Evolutionary conservation across 1,284 basidiomycete genomes (phyloP).

Genomic region (Ceratobasidium sp.): DNA sequence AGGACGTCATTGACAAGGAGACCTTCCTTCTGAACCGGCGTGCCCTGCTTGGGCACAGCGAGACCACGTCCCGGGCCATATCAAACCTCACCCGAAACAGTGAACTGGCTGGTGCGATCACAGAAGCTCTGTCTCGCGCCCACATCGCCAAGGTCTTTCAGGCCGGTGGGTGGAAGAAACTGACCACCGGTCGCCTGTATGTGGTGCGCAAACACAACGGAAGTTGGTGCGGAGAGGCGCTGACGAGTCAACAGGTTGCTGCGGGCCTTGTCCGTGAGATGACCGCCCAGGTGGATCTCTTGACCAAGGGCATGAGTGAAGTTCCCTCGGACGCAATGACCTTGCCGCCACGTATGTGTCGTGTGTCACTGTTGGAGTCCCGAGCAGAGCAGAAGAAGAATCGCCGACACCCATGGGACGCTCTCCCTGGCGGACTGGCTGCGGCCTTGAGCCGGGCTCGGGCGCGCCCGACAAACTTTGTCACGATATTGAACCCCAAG

Average conservation of each 20-base stretch:
- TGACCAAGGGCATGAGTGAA: conserved; percentile 5
- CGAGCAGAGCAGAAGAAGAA: neutral
- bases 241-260: neutral
- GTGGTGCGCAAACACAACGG: neutral
- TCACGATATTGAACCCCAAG: neutral
- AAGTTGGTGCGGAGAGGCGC: neutral
- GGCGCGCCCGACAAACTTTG: neutral
- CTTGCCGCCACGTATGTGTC: neutral
- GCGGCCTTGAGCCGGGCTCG: neutral
- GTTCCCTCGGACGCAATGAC: neutral
- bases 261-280: conserved; percentile 25
- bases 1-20: neutral
- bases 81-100: conserved; percentile 4
- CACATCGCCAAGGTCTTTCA: conserved; percentile 6
- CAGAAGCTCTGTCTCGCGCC: neutral
- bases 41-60: neutral
- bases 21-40: neutral
- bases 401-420: neutral
- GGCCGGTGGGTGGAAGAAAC: conserved; percentile 1
- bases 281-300: conserved; percentile 10
- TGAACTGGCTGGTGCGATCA: neutral
- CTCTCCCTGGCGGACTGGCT: neutral
- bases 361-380: neutral
- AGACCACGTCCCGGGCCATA: neutral
- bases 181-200: neutral